Percentiles rank a stretch among this genome's conserved stretches.
These are phyloP conservation scores for Aristolochia contorta DNA, from an alignment of 164 flowering plant genomes.

Conservation along the genomic window DNA sequence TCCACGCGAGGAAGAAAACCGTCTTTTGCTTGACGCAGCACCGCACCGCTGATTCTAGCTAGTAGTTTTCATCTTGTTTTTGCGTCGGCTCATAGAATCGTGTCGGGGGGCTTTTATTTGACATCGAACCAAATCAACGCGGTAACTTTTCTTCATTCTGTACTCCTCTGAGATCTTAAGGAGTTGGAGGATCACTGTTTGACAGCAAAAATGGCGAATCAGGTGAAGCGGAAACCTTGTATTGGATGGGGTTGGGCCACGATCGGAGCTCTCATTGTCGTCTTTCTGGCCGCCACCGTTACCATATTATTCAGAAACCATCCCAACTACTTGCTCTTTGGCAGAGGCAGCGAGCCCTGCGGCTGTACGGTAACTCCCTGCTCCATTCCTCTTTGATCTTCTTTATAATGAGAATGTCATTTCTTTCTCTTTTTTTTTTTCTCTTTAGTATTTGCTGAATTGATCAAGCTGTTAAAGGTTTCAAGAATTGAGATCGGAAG, in stretches of 20 bases:
- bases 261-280: constrained; percentile 11
- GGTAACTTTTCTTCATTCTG: too few relatives aligned
- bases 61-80: too few relatives aligned
- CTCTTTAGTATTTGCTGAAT: not conserved
- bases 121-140: too few relatives aligned
- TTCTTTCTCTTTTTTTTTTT: not conserved
- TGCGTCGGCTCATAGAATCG: too few relatives aligned
- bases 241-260: constrained; percentile 12
- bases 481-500: too few relatives aligned
- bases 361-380: constrained; percentile 5
- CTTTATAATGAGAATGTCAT: too few relatives aligned
- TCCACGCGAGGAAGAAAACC: too few relatives aligned
- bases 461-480: not conserved
- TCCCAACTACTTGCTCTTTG: constrained; percentile 13
- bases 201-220: not conserved
- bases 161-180: too few relatives aligned
- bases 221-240: not conserved
- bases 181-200: too few relatives aligned
- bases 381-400: not conserved
- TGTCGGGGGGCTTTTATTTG: too few relatives aligned
- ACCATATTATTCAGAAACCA: constrained; percentile 8
- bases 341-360: constrained; percentile 8
- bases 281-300: constrained; percentile 1
- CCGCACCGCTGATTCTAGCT: too few relatives aligned
- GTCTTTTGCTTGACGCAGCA: too few relatives aligned